Evolutionary conservation across 2,329 filamentous ascomycete species (phyloP), one percentile per base, ranked within the genome.

Genomic region (Paecilomyces fulvus): DNA sequence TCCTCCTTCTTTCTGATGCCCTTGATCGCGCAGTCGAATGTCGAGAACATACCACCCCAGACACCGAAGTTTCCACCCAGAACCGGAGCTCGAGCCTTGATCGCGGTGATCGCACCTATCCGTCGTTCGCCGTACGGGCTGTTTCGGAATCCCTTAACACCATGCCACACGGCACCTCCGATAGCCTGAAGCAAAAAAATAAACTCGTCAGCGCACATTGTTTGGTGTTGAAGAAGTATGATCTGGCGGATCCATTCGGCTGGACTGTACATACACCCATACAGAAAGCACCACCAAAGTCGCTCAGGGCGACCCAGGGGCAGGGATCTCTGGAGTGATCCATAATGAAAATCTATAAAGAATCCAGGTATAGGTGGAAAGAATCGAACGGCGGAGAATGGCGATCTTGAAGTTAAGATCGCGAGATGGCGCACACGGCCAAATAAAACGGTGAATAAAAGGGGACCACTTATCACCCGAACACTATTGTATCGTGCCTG

Each of bases 291-390:
- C 94, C 94, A 61, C 94, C 94, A 73, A 97, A 97, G 79, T 99
- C 94, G 77, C 92, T 96, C 64, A 97, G 83, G 63, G 94, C 89
- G 70, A 97, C 92, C 87, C 88, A 97, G 56, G 94, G 94, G 77
- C 94, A 97, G 61, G 94, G 94, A 77, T 97, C 94, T 79, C 94
- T 84, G 62, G 89, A 88, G 81, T 97, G 94, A 85, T 99, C 92
- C 88, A 96, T 94, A 55, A 48, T 70, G 59, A 46, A 56, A 21
- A 28, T 49, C 25, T 49, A 49, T 23, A 49, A 49, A 43, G 37
- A 43, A 17, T 17, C n/a, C 5, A 43, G n/a, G n/a, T 17, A 43
- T 43, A 8, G 37, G 8, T 43, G 2, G 37, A 43, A 9, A 8
- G n/a, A 43, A 43, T n/a, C 14, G 37, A 43, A 17, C 37, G n/a